Base-by-base conservation (phyloP, 768 basidiomycete genomes). In the Mycena latifolia region DNA sequence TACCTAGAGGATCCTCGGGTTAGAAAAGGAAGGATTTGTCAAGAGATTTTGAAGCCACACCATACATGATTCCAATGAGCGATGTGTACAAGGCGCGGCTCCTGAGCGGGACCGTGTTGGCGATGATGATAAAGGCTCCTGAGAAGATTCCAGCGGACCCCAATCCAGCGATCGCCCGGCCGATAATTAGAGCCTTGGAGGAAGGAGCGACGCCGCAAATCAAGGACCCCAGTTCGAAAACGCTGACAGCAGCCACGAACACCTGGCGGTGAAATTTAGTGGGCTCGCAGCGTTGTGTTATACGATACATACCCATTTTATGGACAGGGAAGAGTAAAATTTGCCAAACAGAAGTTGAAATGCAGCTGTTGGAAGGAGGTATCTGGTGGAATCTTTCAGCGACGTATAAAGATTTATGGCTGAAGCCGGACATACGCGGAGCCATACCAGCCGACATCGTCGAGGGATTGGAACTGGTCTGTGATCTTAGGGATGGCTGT, bases 381-480 rank as follows among this genome's bases (percentile, higher is more conserved):
- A 66, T 33, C 65, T 66, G 31, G 12, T n/a, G n/a, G 2, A 9
- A 14, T 35, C 5, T 37, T 24, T n/a, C 6, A 29, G 22, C 7
- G 15, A 20, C 18, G 37, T 4, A 39, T 39, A 18, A 12, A 39
- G 37, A 9, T 18, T 5, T 5, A 4, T 35, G 14, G 14, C n/a
- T n/a, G 15, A 39, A 12, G 37, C 12, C 22, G 20, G 10, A 66
- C 63, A n/a, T 58, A 66, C 45, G 65, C 69, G 2, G 65, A 64
- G 3, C 66, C 69, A 28, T 69, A 55, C 65, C 66, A 63, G 25
- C 66, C 61, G 15, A 77, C 72, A 25, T 77, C 71, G 39, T 68
- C 65, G 22, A 79, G 69, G 1, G 73, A 70, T 56, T 78, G 55
- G 55, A 79, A 79, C 39, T 74, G 61, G 35, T 75, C 74, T 18